phyloP scores from a whole-genome alignment of 2,329 filamentous ascomycete species.

The Sporothrix luriei region DNA sequence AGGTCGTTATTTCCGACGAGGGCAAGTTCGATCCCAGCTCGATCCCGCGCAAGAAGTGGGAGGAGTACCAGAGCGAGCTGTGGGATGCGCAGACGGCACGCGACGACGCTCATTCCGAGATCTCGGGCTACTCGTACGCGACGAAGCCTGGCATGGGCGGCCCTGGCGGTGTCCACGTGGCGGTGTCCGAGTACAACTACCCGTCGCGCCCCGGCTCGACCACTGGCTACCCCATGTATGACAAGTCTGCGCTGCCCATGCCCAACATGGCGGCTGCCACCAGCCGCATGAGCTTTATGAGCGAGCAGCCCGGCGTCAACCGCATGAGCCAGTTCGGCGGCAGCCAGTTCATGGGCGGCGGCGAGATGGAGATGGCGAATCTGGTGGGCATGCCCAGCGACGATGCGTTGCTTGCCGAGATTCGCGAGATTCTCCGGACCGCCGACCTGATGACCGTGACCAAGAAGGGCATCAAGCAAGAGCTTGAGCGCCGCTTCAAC shows the following conservation, averaged over 20 bases:
- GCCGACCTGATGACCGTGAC: slow-evolving; percentile 97
- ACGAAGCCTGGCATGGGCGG: slow-evolving; percentile 67
- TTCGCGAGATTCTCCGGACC: slow-evolving; percentile 86
- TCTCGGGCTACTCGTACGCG: slow-evolving; percentile 91
- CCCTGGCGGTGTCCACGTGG: slow-evolving; percentile 49
- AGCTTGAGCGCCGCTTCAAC: slow-evolving; percentile 88
- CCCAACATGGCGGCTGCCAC: slow-evolving; percentile 53
- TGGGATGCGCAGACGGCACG: slow-evolving; percentile 92
- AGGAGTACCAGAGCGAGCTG: slow-evolving; percentile 96
- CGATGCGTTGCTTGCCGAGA: slow-evolving; percentile 88
- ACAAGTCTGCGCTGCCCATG: slow-evolving; percentile 49
- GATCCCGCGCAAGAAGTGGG: slow-evolving; percentile 98
- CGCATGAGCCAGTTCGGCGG: slow-evolving; percentile 64
- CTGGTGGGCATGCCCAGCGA: slow-evolving; percentile 79
- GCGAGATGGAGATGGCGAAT: slow-evolving; percentile 71
- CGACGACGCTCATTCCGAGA: slow-evolving; percentile 78
- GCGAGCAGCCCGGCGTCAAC: slow-evolving; percentile 60
- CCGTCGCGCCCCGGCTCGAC: slow-evolving; percentile 60
- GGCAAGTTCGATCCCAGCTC: slow-evolving; percentile 93
- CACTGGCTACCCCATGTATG: slow-evolving; percentile 53
- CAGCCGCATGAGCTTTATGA: slow-evolving; percentile 75
- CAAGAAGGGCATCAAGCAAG: slow-evolving; percentile 96
- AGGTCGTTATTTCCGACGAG: slow-evolving; percentile 92
- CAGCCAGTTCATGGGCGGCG: slow-evolving; percentile 59
- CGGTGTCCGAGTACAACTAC: slow-evolving; percentile 70